Evolutionary conservation across 192 early-diverging fungal genomes (phyloP).

Genomic region (Gonapodya prolifera): DNA sequence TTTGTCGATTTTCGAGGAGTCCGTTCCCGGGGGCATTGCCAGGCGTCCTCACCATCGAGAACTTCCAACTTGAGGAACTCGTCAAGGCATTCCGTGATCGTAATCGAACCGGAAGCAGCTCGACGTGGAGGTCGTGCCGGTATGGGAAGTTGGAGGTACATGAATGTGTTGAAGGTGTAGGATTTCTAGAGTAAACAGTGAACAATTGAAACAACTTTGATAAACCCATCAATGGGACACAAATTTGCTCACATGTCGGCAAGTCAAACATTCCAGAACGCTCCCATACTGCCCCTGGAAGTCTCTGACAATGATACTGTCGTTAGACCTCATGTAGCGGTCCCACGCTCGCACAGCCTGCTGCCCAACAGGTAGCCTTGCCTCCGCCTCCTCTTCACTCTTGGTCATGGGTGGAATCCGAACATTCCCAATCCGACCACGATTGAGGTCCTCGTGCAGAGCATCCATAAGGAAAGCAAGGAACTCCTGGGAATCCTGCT

Average conservation of each 20-base stretch:
- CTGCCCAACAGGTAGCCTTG: neutral
- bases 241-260: conserved; percentile 32
- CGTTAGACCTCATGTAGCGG: conserved; percentile 57
- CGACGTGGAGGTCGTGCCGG: conserved; percentile 29
- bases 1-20: conserved; percentile 60
- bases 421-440: conserved; percentile 15
- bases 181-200: conserved; percentile 36
- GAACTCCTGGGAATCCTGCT: conserved; percentile 97
- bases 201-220: neutral
- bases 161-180: conserved; percentile 81
- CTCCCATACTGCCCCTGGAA: conserved; percentile 80
- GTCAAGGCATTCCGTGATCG: conserved; percentile 74
- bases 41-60: conserved; percentile 80
- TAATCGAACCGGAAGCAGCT: conserved; percentile 33
- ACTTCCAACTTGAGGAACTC: conserved; percentile 73
- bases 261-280: conserved; percentile 53
- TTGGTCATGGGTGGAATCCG: neutral
- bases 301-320: conserved; percentile 71
- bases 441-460: conserved; percentile 85
- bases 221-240: neutral
- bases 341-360: conserved; percentile 42
- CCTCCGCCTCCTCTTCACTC: neutral
- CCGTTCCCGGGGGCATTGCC: conserved; percentile 81
- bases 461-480: conserved; percentile 76
- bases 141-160: conserved; percentile 83